A percentile compares a stretch with the other conserved stretches of the same genome.
These are phyloP conservation scores for Aspergillus coremiiformis DNA, from an alignment of 495 filamentous ascomycete genomes.

Conservation along the genomic window DNA sequence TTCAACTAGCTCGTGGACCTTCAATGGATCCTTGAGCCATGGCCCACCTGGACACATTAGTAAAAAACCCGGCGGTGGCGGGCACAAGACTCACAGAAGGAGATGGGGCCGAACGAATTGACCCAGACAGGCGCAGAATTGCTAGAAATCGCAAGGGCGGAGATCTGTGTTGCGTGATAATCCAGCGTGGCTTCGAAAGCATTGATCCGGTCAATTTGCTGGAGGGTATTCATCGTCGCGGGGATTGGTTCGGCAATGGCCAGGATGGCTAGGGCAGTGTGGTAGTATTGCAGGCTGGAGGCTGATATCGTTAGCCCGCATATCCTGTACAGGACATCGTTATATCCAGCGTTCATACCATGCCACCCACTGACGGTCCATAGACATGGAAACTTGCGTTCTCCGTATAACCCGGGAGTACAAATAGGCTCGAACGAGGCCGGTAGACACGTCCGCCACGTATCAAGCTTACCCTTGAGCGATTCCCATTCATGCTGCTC, in stretches of 20 bases:
- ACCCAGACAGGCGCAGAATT: constrained; percentile 27
- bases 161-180: constrained; percentile 19
- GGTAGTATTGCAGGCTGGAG: constrained; percentile 24
- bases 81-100: constrained; percentile 24
- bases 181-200: constrained; percentile 11
- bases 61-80: not conserved
- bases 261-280: constrained; percentile 21
- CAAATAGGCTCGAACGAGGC: constrained; percentile 19
- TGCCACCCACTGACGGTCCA: constrained; percentile 24
- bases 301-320: constrained; percentile 6
- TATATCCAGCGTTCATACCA: constrained; percentile 12
- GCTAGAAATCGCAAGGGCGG: constrained; percentile 29
- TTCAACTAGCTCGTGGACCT: constrained; percentile 7
- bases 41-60: constrained; percentile 6
- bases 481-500: constrained; percentile 2
- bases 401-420: not conserved
- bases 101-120: constrained; percentile 33
- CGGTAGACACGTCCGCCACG: constrained; percentile 14
- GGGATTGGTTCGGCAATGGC: constrained; percentile 8
- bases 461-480: constrained; percentile 11
- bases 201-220: constrained; percentile 6
- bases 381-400: constrained; percentile 14
- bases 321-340: not conserved
- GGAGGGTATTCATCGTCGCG: constrained; percentile 4
- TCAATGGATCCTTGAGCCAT: constrained; percentile 15